These are phyloP conservation scores for Nigrospora sphaerica DNA, from an alignment of 2,329 filamentous ascomycete species.

Conservation along the genomic window DNA sequence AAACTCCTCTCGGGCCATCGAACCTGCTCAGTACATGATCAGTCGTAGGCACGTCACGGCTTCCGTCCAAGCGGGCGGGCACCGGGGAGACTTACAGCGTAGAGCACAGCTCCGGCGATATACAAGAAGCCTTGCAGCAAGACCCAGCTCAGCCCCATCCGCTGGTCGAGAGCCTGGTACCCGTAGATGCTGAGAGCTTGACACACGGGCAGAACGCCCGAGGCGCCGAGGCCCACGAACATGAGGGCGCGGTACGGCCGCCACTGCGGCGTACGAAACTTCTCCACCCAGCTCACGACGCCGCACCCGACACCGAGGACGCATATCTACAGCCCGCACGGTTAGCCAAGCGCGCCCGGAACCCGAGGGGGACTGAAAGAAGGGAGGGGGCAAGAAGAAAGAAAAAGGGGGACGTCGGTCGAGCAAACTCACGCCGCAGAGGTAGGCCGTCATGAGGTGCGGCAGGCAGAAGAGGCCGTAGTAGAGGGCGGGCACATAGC, in stretches of 20 bases:
- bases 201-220: constrained; percentile 73
- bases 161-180: constrained; percentile 53
- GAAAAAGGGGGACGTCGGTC: not conserved
- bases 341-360: not conserved
- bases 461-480: constrained; percentile 76
- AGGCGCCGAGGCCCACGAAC: constrained; percentile 83
- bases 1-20: constrained; percentile 76
- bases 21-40: constrained; percentile 32
- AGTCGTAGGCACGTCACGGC: not conserved
- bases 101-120: constrained; percentile 76
- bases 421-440: constrained; percentile 59
- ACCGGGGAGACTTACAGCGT: constrained; percentile 54
- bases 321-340: constrained; percentile 54
- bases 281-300: constrained; percentile 69
- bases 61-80: not conserved
- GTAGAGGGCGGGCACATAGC: constrained; percentile 81
- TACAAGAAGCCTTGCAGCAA: constrained; percentile 76
- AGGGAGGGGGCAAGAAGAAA: not conserved
- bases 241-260: constrained; percentile 80
- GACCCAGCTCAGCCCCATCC: constrained; percentile 77
- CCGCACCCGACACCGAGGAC: constrained; percentile 71
- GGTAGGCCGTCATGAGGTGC: constrained; percentile 60
- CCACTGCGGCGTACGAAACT: constrained; percentile 77
- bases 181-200: constrained; percentile 69
- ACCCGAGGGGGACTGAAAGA: not conserved